A percentile compares a stretch with the other conserved stretches of the same genome.
These are phyloP conservation scores for Aspergillus niger DNA, from an alignment of 2,329 filamentous ascomycete species.

Conservation along the genomic window DNA sequence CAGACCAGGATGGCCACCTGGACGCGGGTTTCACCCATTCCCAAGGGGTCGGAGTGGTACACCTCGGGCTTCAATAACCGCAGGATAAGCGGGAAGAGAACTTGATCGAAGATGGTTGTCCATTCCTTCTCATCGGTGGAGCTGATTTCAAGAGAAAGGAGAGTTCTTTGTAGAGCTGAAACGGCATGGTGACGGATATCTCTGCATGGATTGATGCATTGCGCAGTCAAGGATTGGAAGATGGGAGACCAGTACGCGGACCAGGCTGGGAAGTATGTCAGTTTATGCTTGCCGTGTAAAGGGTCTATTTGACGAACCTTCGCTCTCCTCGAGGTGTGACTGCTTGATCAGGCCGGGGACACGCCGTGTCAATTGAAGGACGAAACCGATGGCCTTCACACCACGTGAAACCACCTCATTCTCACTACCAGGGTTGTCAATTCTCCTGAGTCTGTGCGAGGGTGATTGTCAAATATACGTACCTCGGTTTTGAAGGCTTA, in stretches of 20 bases:
- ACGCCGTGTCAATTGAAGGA: slow-evolving; percentile 77
- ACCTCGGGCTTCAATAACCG: slow-evolving; percentile 90
- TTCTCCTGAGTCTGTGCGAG: neutral
- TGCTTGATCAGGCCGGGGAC: slow-evolving; percentile 88
- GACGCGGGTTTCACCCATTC: slow-evolving; percentile 94
- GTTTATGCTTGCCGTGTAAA: neutral
- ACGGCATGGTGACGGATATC: slow-evolving; percentile 90
- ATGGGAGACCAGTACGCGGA: slow-evolving; percentile 97
- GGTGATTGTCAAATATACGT: slow-evolving; percentile 24
- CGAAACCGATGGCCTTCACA: slow-evolving; percentile 75
- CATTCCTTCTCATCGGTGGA: slow-evolving; percentile 85
- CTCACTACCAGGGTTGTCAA: slow-evolving; percentile 51
- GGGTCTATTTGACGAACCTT: slow-evolving; percentile 58
- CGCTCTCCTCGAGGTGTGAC: slow-evolving; percentile 83
- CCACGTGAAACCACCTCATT: slow-evolving; percentile 75
- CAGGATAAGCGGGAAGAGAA: slow-evolving; percentile 87
- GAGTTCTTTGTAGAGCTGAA: slow-evolving; percentile 77
- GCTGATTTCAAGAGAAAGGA: slow-evolving; percentile 81
- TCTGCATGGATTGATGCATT: slow-evolving; percentile 92
- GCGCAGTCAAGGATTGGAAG: slow-evolving; percentile 81
- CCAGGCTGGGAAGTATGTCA: slow-evolving; percentile 66
- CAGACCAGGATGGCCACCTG: slow-evolving; percentile 88
- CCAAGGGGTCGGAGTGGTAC: slow-evolving; percentile 83
- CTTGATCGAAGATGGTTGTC: slow-evolving; percentile 92
- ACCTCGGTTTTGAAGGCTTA: slow-evolving; percentile 59